phyloP scores from a whole-genome alignment of 2,329 filamentous ascomycete genomes.

The Sordariomycetes sp. region DNA sequence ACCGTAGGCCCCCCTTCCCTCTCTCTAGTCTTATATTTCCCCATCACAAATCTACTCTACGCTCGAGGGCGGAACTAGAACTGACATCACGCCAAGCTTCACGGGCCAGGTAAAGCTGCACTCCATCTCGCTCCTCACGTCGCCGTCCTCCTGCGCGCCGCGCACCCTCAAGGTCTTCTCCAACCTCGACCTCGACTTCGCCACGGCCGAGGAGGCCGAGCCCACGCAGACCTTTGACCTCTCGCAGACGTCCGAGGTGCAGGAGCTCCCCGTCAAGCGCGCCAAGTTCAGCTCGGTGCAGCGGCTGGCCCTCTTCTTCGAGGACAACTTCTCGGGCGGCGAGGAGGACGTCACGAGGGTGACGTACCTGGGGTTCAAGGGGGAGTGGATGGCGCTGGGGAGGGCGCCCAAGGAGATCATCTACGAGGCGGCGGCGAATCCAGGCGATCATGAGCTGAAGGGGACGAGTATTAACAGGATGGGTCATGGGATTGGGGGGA shows the following conservation, averaged over 20 bases:
- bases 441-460: constrained; percentile 68
- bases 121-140: constrained; percentile 75
- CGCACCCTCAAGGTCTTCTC: constrained; percentile 77
- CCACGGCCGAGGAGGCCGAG: constrained; percentile 54
- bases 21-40: background rate
- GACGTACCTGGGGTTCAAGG: constrained; percentile 83
- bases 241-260: constrained; percentile 67
- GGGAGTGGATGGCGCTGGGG: constrained; percentile 82
- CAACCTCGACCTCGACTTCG: constrained; percentile 84
- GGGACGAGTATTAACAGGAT: constrained; percentile 43
- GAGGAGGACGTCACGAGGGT: constrained; percentile 73
- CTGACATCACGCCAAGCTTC: constrained; percentile 48
- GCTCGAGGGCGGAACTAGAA: background rate
- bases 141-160: constrained; percentile 59
- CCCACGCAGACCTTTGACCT: constrained; percentile 71
- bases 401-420: constrained; percentile 64
- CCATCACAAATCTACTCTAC: background rate
- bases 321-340: constrained; percentile 76
- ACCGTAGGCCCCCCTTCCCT: constrained; percentile 49
- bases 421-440: constrained; percentile 92
- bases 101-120: constrained; percentile 90
- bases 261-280: constrained; percentile 82
- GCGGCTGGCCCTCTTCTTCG: constrained; percentile 74
- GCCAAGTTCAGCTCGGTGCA: constrained; percentile 82
- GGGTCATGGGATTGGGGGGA: constrained; percentile 40